Evolutionary conservation across 305 asterid genomes (phyloP), one percentile per base, ranked within the genome.

Genomic region (Fraxinus paxiana): DNA sequence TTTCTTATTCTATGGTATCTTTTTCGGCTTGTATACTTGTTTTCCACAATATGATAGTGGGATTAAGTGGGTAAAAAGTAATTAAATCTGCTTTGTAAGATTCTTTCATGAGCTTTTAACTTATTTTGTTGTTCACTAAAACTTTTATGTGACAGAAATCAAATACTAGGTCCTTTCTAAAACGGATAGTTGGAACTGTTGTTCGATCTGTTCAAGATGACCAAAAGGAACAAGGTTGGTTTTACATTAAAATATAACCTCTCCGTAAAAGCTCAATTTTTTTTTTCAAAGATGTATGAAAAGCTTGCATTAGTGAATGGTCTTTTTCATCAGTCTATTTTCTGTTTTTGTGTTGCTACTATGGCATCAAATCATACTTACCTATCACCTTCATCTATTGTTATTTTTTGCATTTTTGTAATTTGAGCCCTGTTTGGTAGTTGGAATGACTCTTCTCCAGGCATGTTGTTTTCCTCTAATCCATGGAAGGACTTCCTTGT

Each of bases 161-260:
- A 79, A 94, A 87, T 82, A 89, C 91, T 81, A 88, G 86, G 82
- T 96, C 99, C 82, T 92, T 96, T 93, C 87, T 96, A 8, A 92
- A 87, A 88, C 89, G 97, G 82, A 85, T 96, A 41, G 97, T 96
- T 41, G 98, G 99, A 71, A 94, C 98, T 28, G 99, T 96, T 83
- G 98, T 96, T 73, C 94, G 99, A 84, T 94, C 99, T 24, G 99
- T 96, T 83, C 95, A 92, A 80, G 99, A 96, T 84, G 98, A 96
- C 88, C 97, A 94, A 87, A 91, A 88, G 77, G 99, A 94, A 87
- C 97, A 96, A 87, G 98, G 99, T 92, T 56, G 76, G 92, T 86
- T 74, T 28, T 76, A 51, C 73, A 80, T 75, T 76, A 10, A 34
- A 9, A 61, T 79, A n/a, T 67, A 65, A 77, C 48, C 72, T 73